These are phyloP conservation scores for Ophiocordyceps camponoti-saundersi DNA, from an alignment of 2,329 filamentous ascomycete genomes.

Conservation along the genomic window DNA sequence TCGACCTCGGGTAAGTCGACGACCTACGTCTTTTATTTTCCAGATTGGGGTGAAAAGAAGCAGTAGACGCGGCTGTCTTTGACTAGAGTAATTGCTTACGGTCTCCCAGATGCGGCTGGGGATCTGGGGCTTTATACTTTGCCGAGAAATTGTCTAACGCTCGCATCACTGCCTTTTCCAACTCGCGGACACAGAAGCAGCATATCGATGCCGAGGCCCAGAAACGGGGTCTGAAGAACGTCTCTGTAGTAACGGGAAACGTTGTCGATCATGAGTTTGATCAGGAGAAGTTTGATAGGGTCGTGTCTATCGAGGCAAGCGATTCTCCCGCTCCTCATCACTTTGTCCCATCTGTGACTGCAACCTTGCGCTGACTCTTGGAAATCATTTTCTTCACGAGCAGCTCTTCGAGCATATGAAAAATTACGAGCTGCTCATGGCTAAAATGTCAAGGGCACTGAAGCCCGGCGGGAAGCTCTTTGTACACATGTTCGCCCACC, in stretches of 20 bases:
- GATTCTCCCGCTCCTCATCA: not conserved
- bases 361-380: not conserved
- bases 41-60: no score
- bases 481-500: slow-evolving; percentile 51
- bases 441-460: slow-evolving; percentile 41
- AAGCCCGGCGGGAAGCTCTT: slow-evolving; percentile 50
- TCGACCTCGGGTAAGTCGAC: slow-evolving; percentile 39
- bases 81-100: not conserved
- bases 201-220: slow-evolving; percentile 45
- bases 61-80: not conserved
- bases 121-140: slow-evolving; percentile 46
- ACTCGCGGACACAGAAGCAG: slow-evolving; percentile 50
- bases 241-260: slow-evolving; percentile 49
- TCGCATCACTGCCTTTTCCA: slow-evolving; percentile 49
- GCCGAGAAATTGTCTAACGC: slow-evolving; percentile 46
- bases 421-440: slow-evolving; percentile 51
- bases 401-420: slow-evolving; percentile 64
- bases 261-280: slow-evolving; percentile 50
- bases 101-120: slow-evolving; percentile 46
- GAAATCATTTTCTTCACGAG: not conserved
- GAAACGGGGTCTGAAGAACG: slow-evolving; percentile 38
- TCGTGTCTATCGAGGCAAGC: slow-evolving; percentile 42
- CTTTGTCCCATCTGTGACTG: no score
- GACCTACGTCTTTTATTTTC: not conserved
- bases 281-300: slow-evolving; percentile 39